A percentile compares a stretch with the other conserved stretches of the same genome.
phyloP scores from a whole-genome alignment of 805 yeast genomes.

The Candida vartiovaarae region DNA sequence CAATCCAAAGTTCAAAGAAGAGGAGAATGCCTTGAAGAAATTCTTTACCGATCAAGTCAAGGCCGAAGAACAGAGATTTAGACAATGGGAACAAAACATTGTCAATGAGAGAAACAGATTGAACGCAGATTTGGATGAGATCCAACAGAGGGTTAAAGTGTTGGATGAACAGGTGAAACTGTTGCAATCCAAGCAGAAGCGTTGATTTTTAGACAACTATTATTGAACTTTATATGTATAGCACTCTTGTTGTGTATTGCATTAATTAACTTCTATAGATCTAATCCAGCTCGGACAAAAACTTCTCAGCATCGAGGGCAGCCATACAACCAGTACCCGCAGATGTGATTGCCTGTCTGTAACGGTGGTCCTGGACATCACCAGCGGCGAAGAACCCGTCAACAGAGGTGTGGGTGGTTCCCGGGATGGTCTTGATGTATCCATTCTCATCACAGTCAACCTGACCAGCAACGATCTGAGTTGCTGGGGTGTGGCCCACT shows the following conservation, averaged over 20 bases:
- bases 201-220: conserved; percentile 17
- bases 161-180: conserved; percentile 71
- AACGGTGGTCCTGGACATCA: conserved; percentile 94
- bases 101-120: conserved; percentile 91
- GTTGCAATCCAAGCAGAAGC: conserved; percentile 44
- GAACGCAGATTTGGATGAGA: conserved; percentile 87
- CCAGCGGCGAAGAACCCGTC: conserved; percentile 97
- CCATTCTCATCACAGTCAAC: conserved; percentile 78
- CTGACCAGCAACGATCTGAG: conserved; percentile 70
- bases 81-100: conserved; percentile 97
- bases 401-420: conserved; percentile 77
- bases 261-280: neutral
- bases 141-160: conserved; percentile 68
- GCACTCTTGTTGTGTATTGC: too few species aligned
- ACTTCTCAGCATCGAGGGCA: conserved; percentile 89
- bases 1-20: conserved; percentile 94
- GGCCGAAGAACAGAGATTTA: conserved; percentile 93
- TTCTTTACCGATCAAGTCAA: conserved; percentile 95
- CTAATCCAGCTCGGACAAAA: conserved; percentile 52
- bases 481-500: conserved; percentile 96
- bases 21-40: conserved; percentile 88
- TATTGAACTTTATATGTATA: neutral
- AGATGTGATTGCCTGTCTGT: conserved; percentile 98
- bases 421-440: conserved; percentile 84
- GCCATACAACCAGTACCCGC: conserved; percentile 99